These are phyloP conservation scores for Inonotus obliquus DNA, from an alignment of 1,284 basidiomycete species.

Conservation along the genomic window DNA sequence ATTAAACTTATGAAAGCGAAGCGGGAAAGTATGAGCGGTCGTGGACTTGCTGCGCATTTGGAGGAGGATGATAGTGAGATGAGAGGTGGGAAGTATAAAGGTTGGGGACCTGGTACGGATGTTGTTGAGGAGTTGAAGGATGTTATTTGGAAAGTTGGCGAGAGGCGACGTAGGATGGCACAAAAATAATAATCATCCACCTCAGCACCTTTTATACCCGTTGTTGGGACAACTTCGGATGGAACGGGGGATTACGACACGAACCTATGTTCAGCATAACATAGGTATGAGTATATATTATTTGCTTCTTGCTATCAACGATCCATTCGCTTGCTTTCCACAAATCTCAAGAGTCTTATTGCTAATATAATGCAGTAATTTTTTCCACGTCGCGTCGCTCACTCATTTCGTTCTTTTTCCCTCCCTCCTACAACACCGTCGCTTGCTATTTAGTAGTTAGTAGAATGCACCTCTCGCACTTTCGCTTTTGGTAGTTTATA, in stretches of 20 bases:
- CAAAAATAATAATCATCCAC: not conserved
- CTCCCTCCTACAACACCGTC: too few species aligned
- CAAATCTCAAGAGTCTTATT: not conserved
- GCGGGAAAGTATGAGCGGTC: slow-evolving; percentile 36
- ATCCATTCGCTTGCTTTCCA: not conserved
- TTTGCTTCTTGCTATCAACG: not conserved
- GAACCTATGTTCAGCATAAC: slow-evolving; percentile 10
- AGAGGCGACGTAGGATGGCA: slow-evolving; percentile 52
- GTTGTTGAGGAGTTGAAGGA: slow-evolving; percentile 80
- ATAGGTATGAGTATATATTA: slow-evolving; percentile 6
- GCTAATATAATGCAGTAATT: not conserved
- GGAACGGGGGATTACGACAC: slow-evolving; percentile 8
- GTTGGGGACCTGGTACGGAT: slow-evolving; percentile 71
- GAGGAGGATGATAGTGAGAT: not conserved
- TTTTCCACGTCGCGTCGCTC: too few species aligned
- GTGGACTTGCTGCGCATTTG: slow-evolving; percentile 4
- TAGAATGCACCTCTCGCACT: not conserved
- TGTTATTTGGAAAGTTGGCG: slow-evolving; percentile 78
- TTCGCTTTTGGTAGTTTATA: not conserved
- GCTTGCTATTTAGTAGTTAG: too few species aligned
- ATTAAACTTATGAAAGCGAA: slow-evolving; percentile 53
- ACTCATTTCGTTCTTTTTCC: not conserved
- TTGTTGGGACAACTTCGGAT: not conserved
- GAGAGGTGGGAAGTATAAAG: not conserved
- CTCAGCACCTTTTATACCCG: not conserved